phyloP scores from a whole-genome alignment of 2,329 filamentous ascomycete species.

The Coniochaeta pulveracea region DNA sequence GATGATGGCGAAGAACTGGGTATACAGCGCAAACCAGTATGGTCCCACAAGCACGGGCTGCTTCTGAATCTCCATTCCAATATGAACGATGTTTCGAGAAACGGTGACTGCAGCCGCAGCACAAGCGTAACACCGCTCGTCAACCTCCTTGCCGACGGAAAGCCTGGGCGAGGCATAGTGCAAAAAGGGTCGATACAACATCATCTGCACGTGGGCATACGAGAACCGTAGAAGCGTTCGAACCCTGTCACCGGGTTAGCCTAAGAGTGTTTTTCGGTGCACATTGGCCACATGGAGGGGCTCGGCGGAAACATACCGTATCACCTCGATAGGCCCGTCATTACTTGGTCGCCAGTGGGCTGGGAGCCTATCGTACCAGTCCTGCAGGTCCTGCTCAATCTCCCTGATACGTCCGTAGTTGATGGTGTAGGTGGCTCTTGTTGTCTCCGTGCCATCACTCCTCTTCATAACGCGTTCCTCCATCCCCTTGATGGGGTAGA shows the following conservation, averaged over 20 bases:
- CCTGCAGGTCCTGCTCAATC: slow-evolving; percentile 51
- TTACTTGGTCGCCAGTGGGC: slow-evolving; percentile 67
- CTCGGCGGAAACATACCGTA: slow-evolving; percentile 47
- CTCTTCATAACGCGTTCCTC: slow-evolving; percentile 26
- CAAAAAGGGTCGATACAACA: slow-evolving; percentile 72
- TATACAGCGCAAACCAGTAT: slow-evolving; percentile 73
- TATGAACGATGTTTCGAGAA: slow-evolving; percentile 65
- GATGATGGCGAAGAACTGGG: slow-evolving; percentile 37
- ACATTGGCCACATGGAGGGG: neutral
- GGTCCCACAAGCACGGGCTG: slow-evolving; percentile 66
- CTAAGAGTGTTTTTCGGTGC: too few species aligned
- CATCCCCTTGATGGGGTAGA: slow-evolving; percentile 52
- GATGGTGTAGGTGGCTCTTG: slow-evolving; percentile 46
- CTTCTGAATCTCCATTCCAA: slow-evolving; percentile 66
- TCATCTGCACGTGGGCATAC: slow-evolving; percentile 75
- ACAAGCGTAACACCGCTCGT: slow-evolving; percentile 69
- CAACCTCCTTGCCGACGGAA: slow-evolving; percentile 44
- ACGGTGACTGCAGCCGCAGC: slow-evolving; percentile 51
- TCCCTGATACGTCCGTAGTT: slow-evolving; percentile 52
- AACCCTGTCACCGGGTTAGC: slow-evolving; percentile 26
- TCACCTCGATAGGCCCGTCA: slow-evolving; percentile 62
- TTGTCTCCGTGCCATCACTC: slow-evolving; percentile 27
- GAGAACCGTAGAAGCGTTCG: slow-evolving; percentile 68
- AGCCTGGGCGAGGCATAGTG: slow-evolving; percentile 66
- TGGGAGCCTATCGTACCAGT: slow-evolving; percentile 59